Conservation (phyloP, 1,284 basidiomycete genomes). For the Erythrobasidium hasegawianum region DNA sequence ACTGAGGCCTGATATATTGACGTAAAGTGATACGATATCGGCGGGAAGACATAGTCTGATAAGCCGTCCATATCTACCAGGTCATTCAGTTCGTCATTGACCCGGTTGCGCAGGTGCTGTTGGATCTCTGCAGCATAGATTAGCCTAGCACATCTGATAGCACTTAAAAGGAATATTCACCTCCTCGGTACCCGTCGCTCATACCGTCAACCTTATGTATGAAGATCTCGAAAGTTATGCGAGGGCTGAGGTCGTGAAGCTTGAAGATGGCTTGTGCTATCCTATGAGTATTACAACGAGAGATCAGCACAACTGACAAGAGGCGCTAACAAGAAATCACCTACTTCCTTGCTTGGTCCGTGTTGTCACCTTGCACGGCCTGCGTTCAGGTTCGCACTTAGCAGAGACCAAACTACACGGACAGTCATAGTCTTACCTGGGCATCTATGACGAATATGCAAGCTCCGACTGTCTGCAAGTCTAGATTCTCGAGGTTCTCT, state of each 20-base stretch:
- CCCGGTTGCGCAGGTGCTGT: conserved; percentile 75
- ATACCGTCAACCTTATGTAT: conserved; percentile 93
- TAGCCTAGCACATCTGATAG: conserved; percentile 3
- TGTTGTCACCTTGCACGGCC: conserved; percentile 36
- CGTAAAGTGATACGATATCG: conserved; percentile 66
- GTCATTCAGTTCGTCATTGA: conserved; percentile 75
- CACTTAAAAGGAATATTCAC: conserved; percentile 52
- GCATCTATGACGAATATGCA: conserved; percentile 96
- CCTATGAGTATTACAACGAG: not conserved
- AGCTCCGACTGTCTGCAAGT: conserved; percentile 46
- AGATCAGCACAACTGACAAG: not conserved
- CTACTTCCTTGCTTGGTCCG: conserved; percentile 43
- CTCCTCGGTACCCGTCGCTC: conserved; percentile 86
- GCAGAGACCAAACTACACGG: not conserved
- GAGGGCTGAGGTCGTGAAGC: conserved; percentile 64
- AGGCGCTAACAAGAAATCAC: conserved; percentile 18
- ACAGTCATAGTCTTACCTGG: conserved; percentile 58
- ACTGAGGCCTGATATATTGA: conserved; percentile 85
- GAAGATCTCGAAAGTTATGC: conserved; percentile 83
- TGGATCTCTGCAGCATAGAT: conserved; percentile 64
- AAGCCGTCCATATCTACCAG: conserved; percentile 51
- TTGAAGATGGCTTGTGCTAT: conserved; percentile 46
- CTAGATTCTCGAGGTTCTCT: conserved; percentile 61
- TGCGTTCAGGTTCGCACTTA: not conserved
- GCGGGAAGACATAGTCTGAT: conserved; percentile 40